phyloP scores from a whole-genome alignment of 2,329 filamentous ascomycete species.

The Aspergillus ibericus region DNA sequence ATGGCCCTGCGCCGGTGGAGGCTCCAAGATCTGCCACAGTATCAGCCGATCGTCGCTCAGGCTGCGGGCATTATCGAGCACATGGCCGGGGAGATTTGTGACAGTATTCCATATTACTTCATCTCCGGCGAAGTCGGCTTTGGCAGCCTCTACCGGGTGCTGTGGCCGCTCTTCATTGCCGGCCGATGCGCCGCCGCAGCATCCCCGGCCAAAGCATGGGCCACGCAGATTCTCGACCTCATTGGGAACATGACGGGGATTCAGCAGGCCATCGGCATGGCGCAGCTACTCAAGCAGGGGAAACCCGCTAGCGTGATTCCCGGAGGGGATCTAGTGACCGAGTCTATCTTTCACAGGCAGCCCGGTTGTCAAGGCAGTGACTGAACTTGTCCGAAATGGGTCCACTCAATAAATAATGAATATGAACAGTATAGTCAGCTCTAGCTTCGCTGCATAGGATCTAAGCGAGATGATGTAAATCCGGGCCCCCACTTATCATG shows the following conservation, averaged over 20 bases:
- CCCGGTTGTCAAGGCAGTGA: no score
- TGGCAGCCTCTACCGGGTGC: constrained; percentile 12
- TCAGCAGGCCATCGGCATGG: neutral
- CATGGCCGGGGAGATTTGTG: constrained; percentile 20
- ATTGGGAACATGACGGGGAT: neutral
- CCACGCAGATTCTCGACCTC: constrained; percentile 8
- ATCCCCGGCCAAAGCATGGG: neutral
- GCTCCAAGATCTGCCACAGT: neutral
- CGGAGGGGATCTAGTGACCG: neutral
- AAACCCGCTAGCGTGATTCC: neutral
- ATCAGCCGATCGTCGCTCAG: neutral
- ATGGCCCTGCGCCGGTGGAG: neutral
- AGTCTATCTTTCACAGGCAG: no score
- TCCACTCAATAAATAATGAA: no score
- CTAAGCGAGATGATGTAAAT: no score
- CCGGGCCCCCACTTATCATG: no score
- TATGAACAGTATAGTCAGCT: no score
- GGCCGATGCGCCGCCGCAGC: constrained; percentile 1
- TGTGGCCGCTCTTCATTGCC: constrained; percentile 22
- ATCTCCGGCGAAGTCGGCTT: constrained; percentile 7
- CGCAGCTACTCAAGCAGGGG: neutral
- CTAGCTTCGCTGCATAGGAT: no score
- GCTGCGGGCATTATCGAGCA: neutral
- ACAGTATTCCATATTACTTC: constrained; percentile 21
- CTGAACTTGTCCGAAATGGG: no score